Base-by-base conservation (phyloP, 805 yeast species). In the Ogataea pignaliae region DNA sequence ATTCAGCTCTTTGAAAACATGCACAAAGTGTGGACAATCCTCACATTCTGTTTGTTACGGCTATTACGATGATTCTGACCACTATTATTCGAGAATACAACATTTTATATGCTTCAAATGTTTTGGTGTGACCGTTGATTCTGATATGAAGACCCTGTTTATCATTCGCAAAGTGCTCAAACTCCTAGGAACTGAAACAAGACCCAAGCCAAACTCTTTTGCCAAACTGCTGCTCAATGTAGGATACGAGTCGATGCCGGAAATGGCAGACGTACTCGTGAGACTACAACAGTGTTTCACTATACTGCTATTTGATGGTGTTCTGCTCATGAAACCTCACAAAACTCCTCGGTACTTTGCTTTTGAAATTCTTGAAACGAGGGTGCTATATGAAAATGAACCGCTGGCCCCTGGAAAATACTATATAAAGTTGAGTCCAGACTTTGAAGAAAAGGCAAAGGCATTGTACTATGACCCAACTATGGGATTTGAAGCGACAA, bases 21-120 rank as follows among this genome's bases (percentile, higher is more conserved):
- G 65, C 32, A 18, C 21, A 9, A 18, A 21, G 1, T 61, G 65
- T 37, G 13, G 29, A 2, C 39, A 40, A 16, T 31, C 28, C 10
- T 38, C 49, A 14, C 65, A 61, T 40, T 38, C 41, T 5, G 50
- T 50, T 15, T 61, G 65, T 29, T 55, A 52, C 33, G 48, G 50
- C 1, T 34, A 38, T 17, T 41, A 43, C 43, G 48, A 41, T 11
- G 46, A 12, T 40, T 17, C 21, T 14, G 14, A n/a, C 3, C 9
- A 4, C 39, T 13, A 18, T 15, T 3, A 32, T 28, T 2, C 39
- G 17, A 2, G 17, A 9, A 5, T 7, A 21, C 4, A 21, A 21
- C 26, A 21, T 21, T 21, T 21, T 21, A 21, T 5, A 21, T 21
- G 26, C 7, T 60, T 59, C 29, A 43, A 30, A 10, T 60, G 64